Base-by-base conservation (phyloP, 2,329 filamentous ascomycete species). In the Aspergillus fijiensis region DNA sequence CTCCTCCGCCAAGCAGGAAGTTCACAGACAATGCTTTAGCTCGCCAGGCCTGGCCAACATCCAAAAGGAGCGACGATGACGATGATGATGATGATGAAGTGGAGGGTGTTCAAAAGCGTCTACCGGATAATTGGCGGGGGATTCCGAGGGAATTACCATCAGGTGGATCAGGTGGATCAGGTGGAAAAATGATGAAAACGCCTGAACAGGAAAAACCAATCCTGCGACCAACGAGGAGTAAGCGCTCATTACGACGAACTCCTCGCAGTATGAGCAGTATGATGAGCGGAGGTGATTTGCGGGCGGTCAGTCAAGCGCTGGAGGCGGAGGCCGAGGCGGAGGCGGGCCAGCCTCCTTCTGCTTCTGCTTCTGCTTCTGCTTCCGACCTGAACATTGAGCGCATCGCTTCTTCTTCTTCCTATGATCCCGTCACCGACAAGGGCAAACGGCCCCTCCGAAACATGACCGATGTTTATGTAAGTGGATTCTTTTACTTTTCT, bases 391-490 rank as follows among this genome's bases (percentile, higher is more conserved):
- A 74, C 69, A 65, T 77, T 61, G 74, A 77, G 67, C 68, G 67
- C 61, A 72, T 78, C 66, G 68, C 77, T 55, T 79, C 76, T 70
- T 85, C 82, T 70, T 84, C 83, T 68, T 83, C 79, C 69, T 85
- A 87, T 80, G 89, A 89, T 74, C 90, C 91, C 70, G 84, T 92
- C 78, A 90, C 89, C 77, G 92, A 94, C 81, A 91, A 92, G 84
- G 90, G 91, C 81, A 92, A 92, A 80, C 88, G 86, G 79, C 90
- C 91, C 76, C 81, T 89, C 74, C 89, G 87, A 82, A 89, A 88
- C 80, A 96, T 96, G 91, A 84, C 91, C 76, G 91, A 96, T 83
- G 89, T 96, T 80, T 96, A 90, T 81, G 92, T 96, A 86, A 89
- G 92, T 90, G 2, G 14, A 14, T 16, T 25, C 27, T 9, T 25